Evolutionary conservation across 2,329 filamentous ascomycete species (phyloP), one percentile per base, ranked within the genome.

Genomic region (Myriosclerotinia scirpicola): DNA sequence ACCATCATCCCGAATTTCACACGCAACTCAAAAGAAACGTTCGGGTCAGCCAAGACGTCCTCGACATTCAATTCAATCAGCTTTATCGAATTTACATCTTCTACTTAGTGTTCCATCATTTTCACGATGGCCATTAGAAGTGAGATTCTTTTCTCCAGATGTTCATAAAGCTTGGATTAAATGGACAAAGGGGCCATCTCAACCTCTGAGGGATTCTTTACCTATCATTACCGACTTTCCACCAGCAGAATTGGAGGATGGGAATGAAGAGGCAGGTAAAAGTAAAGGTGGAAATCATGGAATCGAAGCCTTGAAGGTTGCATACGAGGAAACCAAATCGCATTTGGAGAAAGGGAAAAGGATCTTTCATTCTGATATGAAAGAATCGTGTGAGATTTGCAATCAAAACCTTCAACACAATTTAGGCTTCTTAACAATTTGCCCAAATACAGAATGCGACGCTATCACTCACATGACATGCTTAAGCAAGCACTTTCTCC

Each of bases 51-150:
- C 85, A 5, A 84, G 80, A 55, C 81, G 86, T 40, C 87, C 89
- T 9, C 77, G 79, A 2, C 81, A 83, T 40, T 89, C 83, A 20
- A 76, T 97, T 54, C 83, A 80, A 34, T 90, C 90, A 4, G 83
- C 92, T 50, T 77, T 98, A 38, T 88, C 89, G 3, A 95, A 96
- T 73, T 78, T 98, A 36, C 91, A 97, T 76, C 81, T 95, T 3
- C 82, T 99, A 0, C 82, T 96, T 1, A 84, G 90, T 0, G 90
- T 93, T 2, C 84, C 86, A 2, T 95, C 91, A 76, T 98, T 98
- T 76, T 80, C 82, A 20, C 82, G 87, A 55, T 97, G 93, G 94
- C 94, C 94, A 26, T 81, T 99, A 64, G 85, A 85, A 64, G 76
- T 97, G 56, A 88, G 90, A 34, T 94, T 98, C 77, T 94, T 97